These are phyloP conservation scores for Turnera subulata DNA, from an alignment of 345 rosid species.

Conservation along the genomic window DNA sequence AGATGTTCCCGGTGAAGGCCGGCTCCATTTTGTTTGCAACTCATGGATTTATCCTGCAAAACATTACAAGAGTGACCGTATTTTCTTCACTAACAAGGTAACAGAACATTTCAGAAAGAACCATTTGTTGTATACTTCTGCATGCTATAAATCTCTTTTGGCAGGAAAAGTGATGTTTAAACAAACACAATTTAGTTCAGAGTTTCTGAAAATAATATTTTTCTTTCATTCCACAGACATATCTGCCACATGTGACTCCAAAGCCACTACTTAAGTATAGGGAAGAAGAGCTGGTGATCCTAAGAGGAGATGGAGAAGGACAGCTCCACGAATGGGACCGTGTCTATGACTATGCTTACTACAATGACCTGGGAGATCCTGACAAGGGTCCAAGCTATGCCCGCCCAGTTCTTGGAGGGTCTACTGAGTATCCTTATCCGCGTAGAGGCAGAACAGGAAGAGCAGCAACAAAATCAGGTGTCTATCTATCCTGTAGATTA, in stretches of 20 bases:
- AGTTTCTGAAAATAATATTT: neutral
- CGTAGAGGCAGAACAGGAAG: constrained; percentile 87
- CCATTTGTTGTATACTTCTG: neutral
- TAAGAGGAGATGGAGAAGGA: constrained; percentile 72
- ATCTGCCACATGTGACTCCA: constrained; percentile 70
- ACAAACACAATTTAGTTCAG: too few relatives aligned
- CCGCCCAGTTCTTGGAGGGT: constrained; percentile 82
- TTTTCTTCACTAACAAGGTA: constrained; percentile 84
- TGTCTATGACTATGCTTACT: constrained; percentile 78
- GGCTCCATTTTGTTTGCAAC: constrained; percentile 68
- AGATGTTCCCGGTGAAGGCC: constrained; percentile 61
- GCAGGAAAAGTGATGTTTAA: neutral
- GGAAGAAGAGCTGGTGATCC: constrained; percentile 50
- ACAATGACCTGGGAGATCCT: constrained; percentile 73
- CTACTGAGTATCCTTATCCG: constrained; percentile 68
- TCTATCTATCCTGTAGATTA: neutral
- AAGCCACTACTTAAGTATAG: constrained; percentile 44
- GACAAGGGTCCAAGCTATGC: constrained; percentile 33
- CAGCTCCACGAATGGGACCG: constrained; percentile 76
- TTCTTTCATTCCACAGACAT: constrained; percentile 39
- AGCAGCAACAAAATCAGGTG: constrained; percentile 40
- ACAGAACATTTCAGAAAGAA: neutral
- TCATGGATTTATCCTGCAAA: constrained; percentile 86
- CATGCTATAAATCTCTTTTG: neutral
- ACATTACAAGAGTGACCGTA: constrained; percentile 40